Evolutionary conservation across 306 rosid species (phyloP).

Genomic region (cucumber (Cucumis sativus)): DNA sequence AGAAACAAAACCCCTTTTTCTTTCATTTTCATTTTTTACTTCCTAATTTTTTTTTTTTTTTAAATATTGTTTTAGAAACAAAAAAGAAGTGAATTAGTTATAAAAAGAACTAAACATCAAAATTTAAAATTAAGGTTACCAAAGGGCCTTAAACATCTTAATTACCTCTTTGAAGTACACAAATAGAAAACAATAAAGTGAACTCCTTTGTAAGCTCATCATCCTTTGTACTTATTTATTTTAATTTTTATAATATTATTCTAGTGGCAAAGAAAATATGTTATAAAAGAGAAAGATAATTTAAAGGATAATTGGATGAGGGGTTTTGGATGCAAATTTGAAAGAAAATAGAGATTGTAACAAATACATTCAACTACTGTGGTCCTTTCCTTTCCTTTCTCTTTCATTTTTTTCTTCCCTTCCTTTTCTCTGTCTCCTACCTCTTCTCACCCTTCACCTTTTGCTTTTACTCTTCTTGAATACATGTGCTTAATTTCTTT

Average conservation of each 20-base stretch:
- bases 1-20: too few species aligned
- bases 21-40: too few species aligned
- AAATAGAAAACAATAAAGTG: not conserved
- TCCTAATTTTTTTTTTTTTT: too few species aligned
- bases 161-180: not conserved
- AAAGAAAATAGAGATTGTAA: not conserved
- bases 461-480: not conserved
- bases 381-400: not conserved
- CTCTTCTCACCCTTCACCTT: not conserved
- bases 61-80: too few species aligned
- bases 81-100: too few species aligned
- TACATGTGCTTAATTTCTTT: not conserved
- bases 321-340: not conserved
- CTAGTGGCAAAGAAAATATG: not conserved
- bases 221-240: not conserved
- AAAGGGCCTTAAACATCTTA: too few species aligned
- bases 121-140: too few species aligned
- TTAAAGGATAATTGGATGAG: not conserved
- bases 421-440: not conserved
- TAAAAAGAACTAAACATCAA: too few species aligned
- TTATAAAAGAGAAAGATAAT: not conserved
- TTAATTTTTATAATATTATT: not conserved
- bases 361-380: not conserved
- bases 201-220: not conserved
- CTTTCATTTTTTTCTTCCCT: not conserved